These are phyloP conservation scores for Aureobasidium musti DNA, from an alignment of 2,329 filamentous ascomycete species.

Conservation along the genomic window DNA sequence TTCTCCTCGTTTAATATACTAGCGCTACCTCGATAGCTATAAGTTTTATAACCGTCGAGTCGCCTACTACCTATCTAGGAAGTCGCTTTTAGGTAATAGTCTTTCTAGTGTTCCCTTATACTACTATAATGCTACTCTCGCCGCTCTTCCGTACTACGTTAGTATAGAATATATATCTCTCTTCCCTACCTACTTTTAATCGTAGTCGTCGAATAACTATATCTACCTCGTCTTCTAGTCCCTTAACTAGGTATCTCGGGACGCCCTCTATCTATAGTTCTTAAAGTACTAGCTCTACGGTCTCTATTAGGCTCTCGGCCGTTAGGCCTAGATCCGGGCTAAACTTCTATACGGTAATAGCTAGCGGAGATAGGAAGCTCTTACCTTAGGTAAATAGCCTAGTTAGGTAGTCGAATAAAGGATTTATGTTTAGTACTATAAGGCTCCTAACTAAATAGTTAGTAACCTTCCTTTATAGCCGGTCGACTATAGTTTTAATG, in stretches of 20 bases:
- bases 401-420: neutral
- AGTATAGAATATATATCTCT: neutral
- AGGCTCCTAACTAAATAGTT: neutral
- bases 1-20: neutral
- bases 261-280: slow-evolving; percentile 10
- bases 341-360: neutral
- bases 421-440: neutral
- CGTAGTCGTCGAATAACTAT: neutral
- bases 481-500: neutral
- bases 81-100: neutral
- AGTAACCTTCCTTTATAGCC: neutral
- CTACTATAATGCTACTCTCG: neutral
- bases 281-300: neutral
- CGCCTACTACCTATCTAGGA: neutral
- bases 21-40: neutral
- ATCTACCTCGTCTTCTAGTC: neutral
- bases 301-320: slow-evolving; percentile 8
- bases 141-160: neutral
- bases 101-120: neutral
- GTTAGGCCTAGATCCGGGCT: neutral
- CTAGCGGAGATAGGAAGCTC: neutral
- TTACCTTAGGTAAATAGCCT: neutral
- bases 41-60: neutral
- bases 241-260: neutral
- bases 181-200: neutral